Conservation (phyloP, 805 yeast species). For the Nakazawaea siamensis region DNA sequence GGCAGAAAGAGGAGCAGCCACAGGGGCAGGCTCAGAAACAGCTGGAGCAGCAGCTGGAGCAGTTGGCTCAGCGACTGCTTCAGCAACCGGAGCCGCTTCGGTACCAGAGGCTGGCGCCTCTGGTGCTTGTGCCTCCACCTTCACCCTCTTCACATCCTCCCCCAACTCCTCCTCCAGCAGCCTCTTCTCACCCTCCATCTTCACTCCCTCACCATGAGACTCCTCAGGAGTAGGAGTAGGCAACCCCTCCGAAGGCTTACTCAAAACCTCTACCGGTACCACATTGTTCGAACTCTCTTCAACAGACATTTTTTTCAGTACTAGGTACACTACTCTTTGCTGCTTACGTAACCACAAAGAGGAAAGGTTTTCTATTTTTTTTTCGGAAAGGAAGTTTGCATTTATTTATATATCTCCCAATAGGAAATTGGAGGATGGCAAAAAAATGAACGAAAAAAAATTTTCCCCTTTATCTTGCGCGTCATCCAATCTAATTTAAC, state of each 20-base stretch:
- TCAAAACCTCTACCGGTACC: neutral
- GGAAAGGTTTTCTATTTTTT: no score
- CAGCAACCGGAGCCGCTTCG: neutral
- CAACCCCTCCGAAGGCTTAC: constrained; percentile 5
- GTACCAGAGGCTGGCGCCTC: neutral
- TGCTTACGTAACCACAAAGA: no score
- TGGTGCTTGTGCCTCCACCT: neutral
- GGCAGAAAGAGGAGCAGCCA: neutral
- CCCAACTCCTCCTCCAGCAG: no score
- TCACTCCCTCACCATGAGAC: neutral
- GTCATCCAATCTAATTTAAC: no score
- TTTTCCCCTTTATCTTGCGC: no score
- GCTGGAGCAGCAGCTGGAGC: neutral
- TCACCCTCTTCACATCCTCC: neutral
- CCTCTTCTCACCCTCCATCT: neutral
- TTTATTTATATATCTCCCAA: no score
- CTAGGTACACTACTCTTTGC: no score
- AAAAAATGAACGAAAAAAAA: no score
- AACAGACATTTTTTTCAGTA: constrained; percentile 1
- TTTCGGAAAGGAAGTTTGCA: no score
- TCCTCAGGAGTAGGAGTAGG: constrained; percentile 10
- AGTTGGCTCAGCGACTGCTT: neutral
- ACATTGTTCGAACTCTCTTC: neutral
- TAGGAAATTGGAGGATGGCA: no score
- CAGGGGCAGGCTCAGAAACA: neutral